These are phyloP conservation scores for Lasiodiplodia gonubiensis DNA, from an alignment of 2,329 filamentous ascomycete genomes.

Conservation along the genomic window DNA sequence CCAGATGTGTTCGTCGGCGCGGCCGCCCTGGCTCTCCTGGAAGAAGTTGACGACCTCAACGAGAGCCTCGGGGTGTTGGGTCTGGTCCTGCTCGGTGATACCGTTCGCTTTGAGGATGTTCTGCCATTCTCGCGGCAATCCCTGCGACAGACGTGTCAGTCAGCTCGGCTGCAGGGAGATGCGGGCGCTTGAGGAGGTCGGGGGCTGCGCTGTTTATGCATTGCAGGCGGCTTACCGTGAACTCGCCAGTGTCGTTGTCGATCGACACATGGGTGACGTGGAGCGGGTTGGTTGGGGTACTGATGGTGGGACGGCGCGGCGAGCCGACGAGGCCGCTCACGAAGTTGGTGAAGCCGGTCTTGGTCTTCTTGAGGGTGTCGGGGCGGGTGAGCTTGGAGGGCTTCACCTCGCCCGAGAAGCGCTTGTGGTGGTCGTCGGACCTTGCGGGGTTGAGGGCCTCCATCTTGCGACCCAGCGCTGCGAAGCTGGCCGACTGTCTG, in stretches of 20 bases:
- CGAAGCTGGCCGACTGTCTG: conserved; percentile 51
- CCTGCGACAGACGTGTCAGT: conserved; percentile 57
- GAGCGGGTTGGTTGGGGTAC: conserved; percentile 95
- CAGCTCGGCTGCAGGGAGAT: neutral
- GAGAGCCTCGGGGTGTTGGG: conserved; percentile 93
- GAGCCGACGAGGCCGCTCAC: conserved; percentile 58
- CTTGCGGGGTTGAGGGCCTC: conserved; percentile 44
- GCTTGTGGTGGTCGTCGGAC: conserved; percentile 43
- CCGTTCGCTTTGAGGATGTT: conserved; percentile 92
- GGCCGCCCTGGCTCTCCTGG: conserved; percentile 86
- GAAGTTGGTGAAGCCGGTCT: conserved; percentile 48
- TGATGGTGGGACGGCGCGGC: conserved; percentile 89
- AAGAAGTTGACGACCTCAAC: conserved; percentile 96
- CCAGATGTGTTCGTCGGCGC: conserved; percentile 84
- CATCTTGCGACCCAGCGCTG: conserved; percentile 51
- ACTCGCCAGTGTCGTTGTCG: conserved; percentile 94
- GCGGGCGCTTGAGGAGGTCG: neutral
- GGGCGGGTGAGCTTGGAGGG: conserved; percentile 40
- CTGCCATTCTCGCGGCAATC: conserved; percentile 97
- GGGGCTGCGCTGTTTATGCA: conserved; percentile 26
- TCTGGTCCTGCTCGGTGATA: conserved; percentile 93
- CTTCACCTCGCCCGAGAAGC: conserved; percentile 47
- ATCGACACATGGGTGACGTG: conserved; percentile 98
- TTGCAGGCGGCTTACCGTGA: conserved; percentile 68
- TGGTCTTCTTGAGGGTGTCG: conserved; percentile 46